Evolutionary conservation across 2,329 filamentous ascomycete species (phyloP).

Genomic region (Penicillium sp.): DNA sequence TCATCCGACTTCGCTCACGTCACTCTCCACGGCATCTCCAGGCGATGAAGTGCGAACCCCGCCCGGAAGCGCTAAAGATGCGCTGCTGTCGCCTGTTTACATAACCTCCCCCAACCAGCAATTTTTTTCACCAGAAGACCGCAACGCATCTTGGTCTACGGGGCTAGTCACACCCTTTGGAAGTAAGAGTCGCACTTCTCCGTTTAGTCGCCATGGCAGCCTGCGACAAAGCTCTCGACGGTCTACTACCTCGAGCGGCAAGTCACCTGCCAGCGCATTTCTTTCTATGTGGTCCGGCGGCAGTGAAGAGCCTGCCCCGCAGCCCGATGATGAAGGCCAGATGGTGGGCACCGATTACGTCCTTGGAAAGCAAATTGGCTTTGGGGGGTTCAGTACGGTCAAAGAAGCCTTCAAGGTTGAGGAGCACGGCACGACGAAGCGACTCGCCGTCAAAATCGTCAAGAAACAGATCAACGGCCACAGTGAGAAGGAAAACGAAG

Average conservation of each 20-base stretch:
- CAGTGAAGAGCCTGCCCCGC: slow-evolving; percentile 37
- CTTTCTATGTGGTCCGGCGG: slow-evolving; percentile 50
- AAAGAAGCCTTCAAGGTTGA: slow-evolving; percentile 63
- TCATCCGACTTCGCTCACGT: slow-evolving; percentile 42
- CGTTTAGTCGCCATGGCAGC: slow-evolving; percentile 32
- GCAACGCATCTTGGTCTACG: slow-evolving; percentile 39
- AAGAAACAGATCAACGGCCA: slow-evolving; percentile 54
- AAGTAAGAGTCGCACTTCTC: slow-evolving; percentile 35
- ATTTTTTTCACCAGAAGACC: slow-evolving; percentile 39
- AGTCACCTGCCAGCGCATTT: slow-evolving; percentile 56
- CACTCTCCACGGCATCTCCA: slow-evolving; percentile 42
- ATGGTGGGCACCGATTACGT: slow-evolving; percentile 63
- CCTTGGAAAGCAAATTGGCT: slow-evolving; percentile 61
- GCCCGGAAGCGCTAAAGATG: slow-evolving; percentile 33
- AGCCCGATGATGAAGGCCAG: slow-evolving; percentile 63
- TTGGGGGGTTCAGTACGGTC: slow-evolving; percentile 61
- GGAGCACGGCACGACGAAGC: slow-evolving; percentile 49
- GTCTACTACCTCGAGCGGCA: slow-evolving; percentile 48
- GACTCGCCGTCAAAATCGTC: slow-evolving; percentile 61
- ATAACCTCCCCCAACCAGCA: slow-evolving; percentile 36
- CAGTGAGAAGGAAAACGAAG: slow-evolving; percentile 58
- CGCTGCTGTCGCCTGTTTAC: slow-evolving; percentile 36
- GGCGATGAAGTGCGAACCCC: slow-evolving; percentile 41
- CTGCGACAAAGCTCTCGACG: slow-evolving; percentile 42
- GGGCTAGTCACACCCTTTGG: slow-evolving; percentile 29